phyloP scores from a whole-genome alignment of 352 stramenopile genomes.

The Pythium apleroticum region DNA sequence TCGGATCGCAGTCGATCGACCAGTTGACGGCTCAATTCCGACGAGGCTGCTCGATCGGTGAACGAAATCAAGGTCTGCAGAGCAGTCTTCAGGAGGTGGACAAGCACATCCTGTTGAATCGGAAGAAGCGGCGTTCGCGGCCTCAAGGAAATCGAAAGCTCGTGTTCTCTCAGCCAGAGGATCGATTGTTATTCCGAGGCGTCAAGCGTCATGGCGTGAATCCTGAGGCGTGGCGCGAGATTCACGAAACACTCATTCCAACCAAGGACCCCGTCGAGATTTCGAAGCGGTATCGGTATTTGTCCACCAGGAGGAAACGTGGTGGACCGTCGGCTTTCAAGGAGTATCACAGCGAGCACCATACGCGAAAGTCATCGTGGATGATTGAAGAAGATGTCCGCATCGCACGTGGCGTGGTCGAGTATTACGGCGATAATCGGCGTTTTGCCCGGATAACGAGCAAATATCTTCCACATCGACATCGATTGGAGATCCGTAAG shows the following conservation, averaged over 20 bases:
- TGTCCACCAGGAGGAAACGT: slow-evolving; percentile 53
- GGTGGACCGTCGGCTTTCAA: slow-evolving; percentile 57
- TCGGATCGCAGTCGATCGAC: slow-evolving; percentile 60
- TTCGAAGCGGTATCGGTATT: slow-evolving; percentile 67
- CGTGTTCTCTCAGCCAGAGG: slow-evolving; percentile 54
- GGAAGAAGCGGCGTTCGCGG: slow-evolving; percentile 27
- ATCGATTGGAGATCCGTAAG: slow-evolving; percentile 63
- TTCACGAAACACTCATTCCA: slow-evolving; percentile 63
- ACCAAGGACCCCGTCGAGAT: slow-evolving; percentile 50
- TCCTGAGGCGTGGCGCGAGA: slow-evolving; percentile 56
- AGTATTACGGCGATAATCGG: slow-evolving; percentile 61
- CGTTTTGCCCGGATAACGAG: slow-evolving; percentile 58
- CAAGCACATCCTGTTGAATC: slow-evolving; percentile 50
- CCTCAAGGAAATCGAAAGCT: slow-evolving; percentile 11
- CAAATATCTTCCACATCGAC: slow-evolving; percentile 68
- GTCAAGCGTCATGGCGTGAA: slow-evolving; percentile 60
- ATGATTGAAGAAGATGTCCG: slow-evolving; percentile 81
- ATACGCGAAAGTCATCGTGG: slow-evolving; percentile 48
- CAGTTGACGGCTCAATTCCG: slow-evolving; percentile 51
- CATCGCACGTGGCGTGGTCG: slow-evolving; percentile 64
- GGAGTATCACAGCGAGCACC: slow-evolving; percentile 45
- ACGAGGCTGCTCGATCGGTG: slow-evolving; percentile 41
- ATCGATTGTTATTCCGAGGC: slow-evolving; percentile 65
- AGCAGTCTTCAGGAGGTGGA: slow-evolving; percentile 72
- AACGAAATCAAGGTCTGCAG: slow-evolving; percentile 53